phyloP scores from a whole-genome alignment of 2,329 filamentous ascomycete species.

The Pseudogymnoascus sp. region DNA sequence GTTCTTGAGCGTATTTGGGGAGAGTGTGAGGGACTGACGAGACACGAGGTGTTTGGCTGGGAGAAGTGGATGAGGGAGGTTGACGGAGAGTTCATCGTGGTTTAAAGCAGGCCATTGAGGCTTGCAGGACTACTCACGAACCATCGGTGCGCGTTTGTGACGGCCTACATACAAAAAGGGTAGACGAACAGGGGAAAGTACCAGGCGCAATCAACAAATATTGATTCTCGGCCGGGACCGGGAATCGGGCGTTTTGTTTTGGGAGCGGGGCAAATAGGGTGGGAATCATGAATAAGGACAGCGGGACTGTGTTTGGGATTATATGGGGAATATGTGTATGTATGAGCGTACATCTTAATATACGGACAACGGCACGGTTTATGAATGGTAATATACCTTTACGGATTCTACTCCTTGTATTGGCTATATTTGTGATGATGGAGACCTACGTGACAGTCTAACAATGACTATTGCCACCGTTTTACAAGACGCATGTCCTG shows the following conservation, averaged over 20 bases:
- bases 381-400: background rate
- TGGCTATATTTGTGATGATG: background rate
- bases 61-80: slow-evolving; percentile 8
- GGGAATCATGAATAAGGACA: background rate
- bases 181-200: background rate
- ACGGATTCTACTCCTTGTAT: background rate
- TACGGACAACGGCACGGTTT: background rate
- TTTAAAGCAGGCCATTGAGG: background rate
- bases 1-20: slow-evolving; percentile 79
- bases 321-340: background rate
- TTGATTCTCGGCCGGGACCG: background rate
- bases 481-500: background rate
- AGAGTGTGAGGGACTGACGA: slow-evolving; percentile 19
- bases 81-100: slow-evolving; percentile 7
- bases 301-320: background rate
- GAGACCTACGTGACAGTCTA: background rate
- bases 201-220: background rate
- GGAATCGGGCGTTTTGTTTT: slow-evolving; percentile 2
- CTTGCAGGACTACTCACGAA: background rate
- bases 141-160: background rate
- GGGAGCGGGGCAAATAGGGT: background rate
- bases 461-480: background rate
- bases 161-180: background rate
- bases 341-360: slow-evolving; percentile 3
- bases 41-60: background rate